phyloP scores from a whole-genome alignment of 257 asterid species.

The Penstemon davidsonii region DNA sequence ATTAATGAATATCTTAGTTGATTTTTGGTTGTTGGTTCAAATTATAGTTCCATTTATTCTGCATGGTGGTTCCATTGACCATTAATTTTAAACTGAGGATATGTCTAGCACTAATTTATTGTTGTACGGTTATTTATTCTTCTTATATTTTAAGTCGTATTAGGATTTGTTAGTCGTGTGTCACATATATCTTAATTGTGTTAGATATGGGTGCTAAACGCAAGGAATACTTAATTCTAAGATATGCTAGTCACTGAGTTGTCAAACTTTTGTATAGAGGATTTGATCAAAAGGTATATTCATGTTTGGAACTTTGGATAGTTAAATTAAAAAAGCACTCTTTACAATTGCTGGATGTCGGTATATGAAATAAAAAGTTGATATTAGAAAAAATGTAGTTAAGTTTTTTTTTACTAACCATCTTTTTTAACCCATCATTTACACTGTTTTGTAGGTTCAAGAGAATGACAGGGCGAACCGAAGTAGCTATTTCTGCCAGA shows the following conservation, averaged over 20 bases:
- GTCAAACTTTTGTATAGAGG: background rate
- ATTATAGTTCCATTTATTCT: too few relatives aligned
- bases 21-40: background rate
- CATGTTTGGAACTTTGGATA: background rate
- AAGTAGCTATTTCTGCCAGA: slow-evolving; percentile 73
- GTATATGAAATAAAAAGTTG: background rate
- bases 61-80: background rate
- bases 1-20: background rate
- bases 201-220: background rate
- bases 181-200: background rate
- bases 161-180: background rate
- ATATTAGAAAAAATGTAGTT: background rate
- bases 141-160: background rate
- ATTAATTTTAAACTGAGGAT: background rate
- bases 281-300: background rate
- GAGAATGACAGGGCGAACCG: slow-evolving; percentile 88
- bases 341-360: background rate
- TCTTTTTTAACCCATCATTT: slow-evolving; percentile 23
- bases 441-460: slow-evolving; percentile 59
- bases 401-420: slow-evolving; percentile 3
- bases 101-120: background rate
- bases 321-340: background rate
- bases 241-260: background rate
- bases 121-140: too few relatives aligned
- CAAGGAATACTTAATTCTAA: background rate